Conservation (phyloP, 2,329 filamentous ascomycete genomes). For the Aquanectria penicillioides region DNA sequence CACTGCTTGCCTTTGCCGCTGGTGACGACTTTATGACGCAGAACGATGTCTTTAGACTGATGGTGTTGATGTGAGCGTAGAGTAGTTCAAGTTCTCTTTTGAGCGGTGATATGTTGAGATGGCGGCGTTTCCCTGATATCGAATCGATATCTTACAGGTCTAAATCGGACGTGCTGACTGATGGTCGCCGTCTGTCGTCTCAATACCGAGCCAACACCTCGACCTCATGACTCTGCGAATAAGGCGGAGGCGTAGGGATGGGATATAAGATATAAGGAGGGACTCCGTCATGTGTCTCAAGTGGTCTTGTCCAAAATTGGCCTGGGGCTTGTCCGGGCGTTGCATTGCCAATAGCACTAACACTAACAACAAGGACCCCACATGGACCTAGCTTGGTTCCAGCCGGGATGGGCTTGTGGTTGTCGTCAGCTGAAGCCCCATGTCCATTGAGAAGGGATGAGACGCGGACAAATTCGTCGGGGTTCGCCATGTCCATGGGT, state of each 20-base stretch:
- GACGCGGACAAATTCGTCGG: too few species aligned
- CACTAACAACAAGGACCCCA: constrained; percentile 29
- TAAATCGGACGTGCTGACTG: too few species aligned
- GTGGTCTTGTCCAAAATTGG: constrained; percentile 36
- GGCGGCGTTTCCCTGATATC: too few species aligned
- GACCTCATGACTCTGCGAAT: background rate
- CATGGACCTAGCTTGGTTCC: constrained; percentile 16
- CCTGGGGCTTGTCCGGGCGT: constrained; percentile 11
- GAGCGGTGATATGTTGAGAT: too few species aligned
- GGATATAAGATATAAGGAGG: constrained; percentile 23
- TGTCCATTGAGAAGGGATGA: constrained; percentile 7
- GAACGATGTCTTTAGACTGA: too few species aligned
- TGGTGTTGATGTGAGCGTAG: too few species aligned
- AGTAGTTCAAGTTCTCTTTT: too few species aligned
- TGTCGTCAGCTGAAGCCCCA: constrained; percentile 12
- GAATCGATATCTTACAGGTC: too few species aligned
- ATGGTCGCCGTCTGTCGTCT: too few species aligned
- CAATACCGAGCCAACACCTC: background rate
- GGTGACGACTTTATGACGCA: too few species aligned
- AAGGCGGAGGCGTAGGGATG: background rate
- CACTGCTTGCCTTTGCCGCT: too few species aligned
- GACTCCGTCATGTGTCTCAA: constrained; percentile 29
- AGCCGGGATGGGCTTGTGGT: constrained; percentile 1
- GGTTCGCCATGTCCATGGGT: constrained; percentile 4
- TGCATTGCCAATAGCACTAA: constrained; percentile 14